Percentiles rank a stretch among this genome's conserved stretches.
Conservation (phyloP, 208 protist species). For the Trichomonas tenax region DNA sequence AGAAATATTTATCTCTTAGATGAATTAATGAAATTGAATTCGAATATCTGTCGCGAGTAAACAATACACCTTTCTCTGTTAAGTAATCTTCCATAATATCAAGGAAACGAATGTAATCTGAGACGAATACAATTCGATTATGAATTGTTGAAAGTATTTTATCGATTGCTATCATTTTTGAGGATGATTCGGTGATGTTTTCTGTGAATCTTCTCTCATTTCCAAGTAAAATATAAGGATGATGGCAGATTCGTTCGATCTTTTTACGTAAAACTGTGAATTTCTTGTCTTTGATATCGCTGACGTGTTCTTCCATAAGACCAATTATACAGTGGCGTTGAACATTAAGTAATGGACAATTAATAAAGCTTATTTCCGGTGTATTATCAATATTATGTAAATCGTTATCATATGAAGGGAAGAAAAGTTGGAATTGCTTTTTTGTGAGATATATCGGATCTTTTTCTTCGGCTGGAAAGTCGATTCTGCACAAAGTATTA, state of each 20-base stretch:
- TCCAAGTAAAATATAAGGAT: background rate
- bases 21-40: background rate
- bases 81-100: slow-evolving; percentile 59
- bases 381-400: background rate
- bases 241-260: background rate
- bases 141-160: slow-evolving; percentile 62
- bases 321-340: background rate
- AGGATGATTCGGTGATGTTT: slow-evolving; percentile 44
- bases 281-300: background rate
- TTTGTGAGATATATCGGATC: background rate
- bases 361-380: background rate
- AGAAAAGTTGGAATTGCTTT: background rate
- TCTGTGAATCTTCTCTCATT: background rate
- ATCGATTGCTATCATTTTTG: slow-evolving; percentile 47
- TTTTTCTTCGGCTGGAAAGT: background rate
- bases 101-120: slow-evolving; percentile 58
- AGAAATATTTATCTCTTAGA: background rate
- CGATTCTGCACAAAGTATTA: background rate
- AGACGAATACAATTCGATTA: slow-evolving; percentile 72
- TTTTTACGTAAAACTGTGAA: background rate
- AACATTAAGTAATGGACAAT: background rate
- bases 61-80: background rate
- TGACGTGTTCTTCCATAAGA: background rate
- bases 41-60: background rate
- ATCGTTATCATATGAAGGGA: background rate